phyloP scores from a whole-genome alignment of 1,284 basidiomycete species.

The Trametes hirsuta region DNA sequence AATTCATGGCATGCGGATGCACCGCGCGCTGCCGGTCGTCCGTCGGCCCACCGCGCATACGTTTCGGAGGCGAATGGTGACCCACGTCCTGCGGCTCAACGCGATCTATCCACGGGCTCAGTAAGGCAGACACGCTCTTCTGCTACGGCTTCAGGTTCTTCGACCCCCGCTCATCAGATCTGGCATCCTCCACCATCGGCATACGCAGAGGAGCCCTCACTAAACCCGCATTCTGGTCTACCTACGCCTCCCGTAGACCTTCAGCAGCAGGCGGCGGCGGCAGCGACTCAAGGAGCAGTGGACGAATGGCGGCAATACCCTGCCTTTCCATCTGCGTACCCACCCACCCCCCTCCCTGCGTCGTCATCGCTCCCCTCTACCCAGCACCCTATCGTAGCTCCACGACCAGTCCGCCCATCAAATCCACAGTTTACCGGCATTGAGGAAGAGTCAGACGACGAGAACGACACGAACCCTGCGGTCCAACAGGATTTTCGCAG shows the following conservation, averaged over 20 bases:
- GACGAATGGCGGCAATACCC: conserved; percentile 50
- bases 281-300: neutral
- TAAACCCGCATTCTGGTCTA: conserved; percentile 23
- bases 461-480: conserved; percentile 9
- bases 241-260: conserved; percentile 29
- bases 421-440: conserved; percentile 33
- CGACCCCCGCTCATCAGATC: conserved; percentile 35
- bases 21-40: conserved; percentile 7
- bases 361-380: conserved; percentile 18
- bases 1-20: conserved; percentile 22
- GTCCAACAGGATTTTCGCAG: conserved; percentile 53
- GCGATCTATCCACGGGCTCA: conserved; percentile 18
- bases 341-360: conserved; percentile 26
- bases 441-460: conserved; percentile 33
- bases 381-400: conserved; percentile 21
- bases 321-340: conserved; percentile 56
- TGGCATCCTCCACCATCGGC: conserved; percentile 45
- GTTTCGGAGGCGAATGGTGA: conserved; percentile 17
- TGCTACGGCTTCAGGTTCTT: conserved; percentile 1
- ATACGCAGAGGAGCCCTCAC: conserved; percentile 28
- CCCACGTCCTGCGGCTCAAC: conserved; percentile 5
- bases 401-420: conserved; percentile 23
- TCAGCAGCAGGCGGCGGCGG: conserved; percentile 5
- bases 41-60: conserved; percentile 18
- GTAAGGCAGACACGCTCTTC: conserved; percentile 18